Base-by-base conservation (phyloP, 2,329 filamentous ascomycete species). In the Botrytis hyacinthi region DNA sequence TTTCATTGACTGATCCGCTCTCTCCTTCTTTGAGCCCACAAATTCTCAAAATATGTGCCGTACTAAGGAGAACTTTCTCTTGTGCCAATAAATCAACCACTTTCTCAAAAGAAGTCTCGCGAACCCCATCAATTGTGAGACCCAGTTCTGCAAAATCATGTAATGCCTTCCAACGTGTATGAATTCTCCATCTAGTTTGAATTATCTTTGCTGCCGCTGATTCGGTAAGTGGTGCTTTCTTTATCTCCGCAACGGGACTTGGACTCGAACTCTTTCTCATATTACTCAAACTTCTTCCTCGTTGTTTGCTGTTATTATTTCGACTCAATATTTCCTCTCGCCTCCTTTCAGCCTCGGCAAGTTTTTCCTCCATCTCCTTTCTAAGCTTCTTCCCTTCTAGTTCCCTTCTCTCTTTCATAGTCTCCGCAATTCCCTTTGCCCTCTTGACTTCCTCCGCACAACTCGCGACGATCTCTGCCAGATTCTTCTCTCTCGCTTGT, bases 361-460 rank as follows among this genome's bases (percentile, higher is more conserved):
- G 87, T 76, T 91, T 90, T 83, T 94, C 92, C 80, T 95, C 91
- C 87, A 95, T 94, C 81, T 94, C 92, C 69, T 88, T 83, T 76
- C 90, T 89, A 80, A 93, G 86, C 79, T 90, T 90, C 77, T 86
- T 87, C 73, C 92, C 87, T 76, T 95, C 92, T 73, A 91, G 90
- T 80, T 94, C 91, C 76, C 93, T 90, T 81, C 92, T 91, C 83
- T 93, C 91, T 82, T 93, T 94, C 85, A 93, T 94, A 73, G 88
- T 90, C 81, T 94, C 92, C 22, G 93, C 93, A n/a, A 95, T 87
- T 69, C 92, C 91, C 84, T 95, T 95, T 70, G 93, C 93, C 76
- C 92, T 88, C 80, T 92, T 90, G 26, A 96, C 93, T 81, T 96
- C 93, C 81, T 94, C 93, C 32, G 93, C 93, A 80, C 93, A 95